A percentile compares a stretch with the other conserved stretches of the same genome.
Conservation (phyloP, 208 protist species). For the Vickermania spadyakhi region DNA sequence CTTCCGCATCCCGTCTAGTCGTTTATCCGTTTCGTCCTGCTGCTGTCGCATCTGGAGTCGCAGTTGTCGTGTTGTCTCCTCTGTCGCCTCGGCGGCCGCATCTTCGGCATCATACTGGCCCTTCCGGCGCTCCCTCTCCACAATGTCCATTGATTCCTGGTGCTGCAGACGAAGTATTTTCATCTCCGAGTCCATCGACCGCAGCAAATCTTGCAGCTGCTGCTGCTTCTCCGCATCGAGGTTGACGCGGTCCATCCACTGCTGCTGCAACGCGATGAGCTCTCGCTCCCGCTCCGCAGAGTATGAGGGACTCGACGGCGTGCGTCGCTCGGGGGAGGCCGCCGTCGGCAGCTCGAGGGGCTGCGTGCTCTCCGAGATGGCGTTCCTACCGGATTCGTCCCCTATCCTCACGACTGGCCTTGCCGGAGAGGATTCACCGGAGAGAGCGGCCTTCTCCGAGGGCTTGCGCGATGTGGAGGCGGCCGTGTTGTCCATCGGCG, state of each 20-base stretch:
- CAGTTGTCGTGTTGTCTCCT: neutral
- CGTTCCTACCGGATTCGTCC: neutral
- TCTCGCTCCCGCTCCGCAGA: neutral
- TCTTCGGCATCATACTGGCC: neutral
- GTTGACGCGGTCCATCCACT: neutral
- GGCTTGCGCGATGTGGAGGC: neutral
- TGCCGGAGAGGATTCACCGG: neutral
- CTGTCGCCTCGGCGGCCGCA: neutral
- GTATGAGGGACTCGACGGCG: neutral
- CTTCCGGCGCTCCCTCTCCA: neutral
- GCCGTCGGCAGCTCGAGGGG: neutral
- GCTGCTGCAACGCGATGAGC: neutral
- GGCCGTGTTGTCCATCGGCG: too few relatives aligned
- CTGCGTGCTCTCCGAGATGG: too few relatives aligned
- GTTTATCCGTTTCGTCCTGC: neutral
- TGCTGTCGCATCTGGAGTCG: neutral
- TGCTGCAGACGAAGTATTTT: neutral
- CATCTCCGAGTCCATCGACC: neutral
- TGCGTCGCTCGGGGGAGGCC: neutral
- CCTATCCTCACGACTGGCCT: neutral
- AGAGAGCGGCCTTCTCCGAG: neutral
- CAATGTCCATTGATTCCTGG: neutral
- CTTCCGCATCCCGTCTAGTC: neutral
- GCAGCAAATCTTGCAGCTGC: neutral
- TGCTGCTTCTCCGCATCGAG: neutral